A percentile compares a stretch with the other conserved stretches of the same genome.
phyloP scores from a whole-genome alignment of 2,329 filamentous ascomycete species.

The Ophiostoma ips region DNA sequence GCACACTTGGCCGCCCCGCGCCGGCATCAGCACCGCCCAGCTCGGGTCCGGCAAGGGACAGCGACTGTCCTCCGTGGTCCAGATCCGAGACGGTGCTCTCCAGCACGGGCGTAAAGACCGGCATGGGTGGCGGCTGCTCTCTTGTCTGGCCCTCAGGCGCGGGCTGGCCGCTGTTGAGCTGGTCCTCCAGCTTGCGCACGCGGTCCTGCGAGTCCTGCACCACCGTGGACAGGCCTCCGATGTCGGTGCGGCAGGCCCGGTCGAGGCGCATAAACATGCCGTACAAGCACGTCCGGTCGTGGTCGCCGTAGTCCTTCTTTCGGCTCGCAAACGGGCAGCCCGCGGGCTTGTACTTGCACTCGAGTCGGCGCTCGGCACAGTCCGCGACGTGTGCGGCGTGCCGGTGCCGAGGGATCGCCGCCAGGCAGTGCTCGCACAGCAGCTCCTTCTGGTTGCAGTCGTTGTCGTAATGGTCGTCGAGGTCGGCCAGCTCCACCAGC shows the following conservation, averaged over 20 bases:
- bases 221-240: slow-evolving; percentile 9
- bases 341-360: slow-evolving; percentile 34
- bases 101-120: not conserved
- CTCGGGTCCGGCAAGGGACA: too few species aligned
- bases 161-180: not conserved
- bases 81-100: not conserved
- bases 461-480: slow-evolving; percentile 29
- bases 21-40: not conserved
- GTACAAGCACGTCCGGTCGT: slow-evolving; percentile 36
- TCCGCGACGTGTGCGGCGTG: slow-evolving; percentile 34
- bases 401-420: slow-evolving; percentile 29
- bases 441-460: slow-evolving; percentile 33
- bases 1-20: not conserved
- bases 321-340: slow-evolving; percentile 31
- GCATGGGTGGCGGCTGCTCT: not conserved
- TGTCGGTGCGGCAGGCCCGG: slow-evolving; percentile 9
- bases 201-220: slow-evolving; percentile 11
- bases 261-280: slow-evolving; percentile 21
- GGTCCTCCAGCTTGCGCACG: slow-evolving; percentile 11
- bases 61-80: too few species aligned
- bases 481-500: slow-evolving; percentile 32
- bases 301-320: slow-evolving; percentile 28
- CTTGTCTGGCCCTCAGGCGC: not conserved
- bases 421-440: slow-evolving; percentile 35
- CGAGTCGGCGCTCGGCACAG: slow-evolving; percentile 27